Base-by-base conservation (phyloP, 176 grass and related monocot species). In the Tillandsia leiboldiana region DNA sequence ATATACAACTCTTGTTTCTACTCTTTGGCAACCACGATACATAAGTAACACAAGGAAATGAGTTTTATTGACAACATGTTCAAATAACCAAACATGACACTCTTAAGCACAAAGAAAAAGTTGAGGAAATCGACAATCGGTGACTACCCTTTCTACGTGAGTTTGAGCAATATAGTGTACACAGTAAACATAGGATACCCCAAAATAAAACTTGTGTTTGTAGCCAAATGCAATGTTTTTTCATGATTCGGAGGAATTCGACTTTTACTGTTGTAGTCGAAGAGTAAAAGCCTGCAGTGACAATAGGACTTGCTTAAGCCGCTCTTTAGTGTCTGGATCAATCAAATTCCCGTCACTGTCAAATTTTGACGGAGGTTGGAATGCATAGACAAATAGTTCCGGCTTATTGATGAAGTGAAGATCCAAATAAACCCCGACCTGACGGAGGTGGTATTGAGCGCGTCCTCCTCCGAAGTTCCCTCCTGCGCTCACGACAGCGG, bases 391-490 rank as follows among this genome's bases (percentile, higher is more conserved):
- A 66, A 85, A 92, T 3, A 81, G 27, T 64, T 92, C 86, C 0
- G 93, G 86, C 53, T 92, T 97, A 75, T 85, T 82, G 79, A 97
- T 83, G 89, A 97, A 97, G 73, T 92, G 86, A 27, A 97, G 78
- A 62, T 87, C 86, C 13, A 92, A 51, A 54, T 74, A 83, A 15
- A 92, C 86, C 0, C 89, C 89, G 9, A 97, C 79, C 52, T 92
- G 89, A 18, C 93, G 79, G 49, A 97, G 68, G 52, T 92, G 94
- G 79, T 90, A 90, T 69, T 79, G 81, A 26, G 84, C 85, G 12
- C 80, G 84, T 51, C 28, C 75, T 1, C 93, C 93, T 0, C 93
- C 84, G 8, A 87, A 90, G 1, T 66, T 28, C 5, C 94, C 94
- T 12, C 83, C 85, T 2, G 89, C 84, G 59, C 89, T 87, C 5